A percentile compares a stretch with the other conserved stretches of the same genome.
Conservation (phyloP, 768 basidiomycete species). For the Lentinula lateritia region DNA sequence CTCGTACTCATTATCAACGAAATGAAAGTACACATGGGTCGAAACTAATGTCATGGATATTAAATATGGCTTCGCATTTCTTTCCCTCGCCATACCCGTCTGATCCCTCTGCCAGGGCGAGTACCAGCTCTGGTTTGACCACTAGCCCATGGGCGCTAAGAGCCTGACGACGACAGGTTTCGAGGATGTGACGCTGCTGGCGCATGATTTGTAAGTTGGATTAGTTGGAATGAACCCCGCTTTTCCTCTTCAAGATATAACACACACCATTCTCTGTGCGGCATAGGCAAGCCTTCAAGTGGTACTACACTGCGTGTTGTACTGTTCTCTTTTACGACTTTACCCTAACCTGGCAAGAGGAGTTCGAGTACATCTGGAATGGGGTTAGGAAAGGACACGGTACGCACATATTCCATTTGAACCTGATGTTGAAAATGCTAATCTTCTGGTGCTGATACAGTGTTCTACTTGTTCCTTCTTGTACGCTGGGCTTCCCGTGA, state of each 20-base stretch:
- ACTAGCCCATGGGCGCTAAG: not conserved
- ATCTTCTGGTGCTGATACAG: constrained; percentile 10
- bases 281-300: constrained; percentile 4
- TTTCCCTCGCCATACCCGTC: not conserved
- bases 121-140: not conserved
- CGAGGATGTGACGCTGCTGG: constrained; percentile 2
- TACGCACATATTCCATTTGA: not conserved
- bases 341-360: not conserved
- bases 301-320: constrained; percentile 5
- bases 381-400: not conserved
- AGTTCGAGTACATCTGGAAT: constrained; percentile 1
- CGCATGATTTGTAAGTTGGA: constrained; percentile 1
- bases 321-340: constrained; percentile 6
- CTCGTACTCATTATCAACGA: not conserved
- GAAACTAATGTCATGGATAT: not conserved
- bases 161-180: not conserved
- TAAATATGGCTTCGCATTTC: not conserved
- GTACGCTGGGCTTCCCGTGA: constrained; percentile 1
- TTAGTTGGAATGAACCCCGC: too few species aligned
- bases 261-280: not conserved
- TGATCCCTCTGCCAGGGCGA: not conserved
- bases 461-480: constrained; percentile 14
- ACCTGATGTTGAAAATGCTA: not conserved
- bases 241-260: not conserved
- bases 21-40: too few species aligned